phyloP scores from a whole-genome alignment of 257 asterid genomes.

The Haberlea rhodopensis region DNA sequence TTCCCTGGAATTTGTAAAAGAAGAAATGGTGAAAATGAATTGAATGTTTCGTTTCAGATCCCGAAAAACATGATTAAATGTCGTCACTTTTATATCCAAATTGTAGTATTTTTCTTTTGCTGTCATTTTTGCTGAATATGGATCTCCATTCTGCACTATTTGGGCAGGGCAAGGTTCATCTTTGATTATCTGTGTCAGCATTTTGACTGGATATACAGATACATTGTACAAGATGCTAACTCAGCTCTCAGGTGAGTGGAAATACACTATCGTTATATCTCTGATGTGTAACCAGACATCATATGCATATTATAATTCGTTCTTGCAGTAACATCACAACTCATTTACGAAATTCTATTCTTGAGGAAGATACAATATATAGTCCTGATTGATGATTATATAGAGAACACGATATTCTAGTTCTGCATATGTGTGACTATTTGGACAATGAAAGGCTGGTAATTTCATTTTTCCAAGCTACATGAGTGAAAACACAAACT shows the following conservation, averaged over 20 bases:
- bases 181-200: constrained; percentile 84
- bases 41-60: not conserved
- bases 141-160: constrained; percentile 25
- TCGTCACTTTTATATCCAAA: not conserved
- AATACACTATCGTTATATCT: constrained; percentile 4
- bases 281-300: not conserved
- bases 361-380: not conserved
- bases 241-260: constrained; percentile 71
- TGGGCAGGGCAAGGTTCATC: constrained; percentile 96
- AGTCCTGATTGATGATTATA: not conserved
- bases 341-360: constrained; percentile 9
- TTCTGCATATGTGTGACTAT: not conserved
- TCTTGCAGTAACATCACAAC: constrained; percentile 7
- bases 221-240: constrained; percentile 86
- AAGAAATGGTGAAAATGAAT: constrained; percentile 6
- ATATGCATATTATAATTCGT: constrained; percentile 2
- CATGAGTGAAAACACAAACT: not conserved
- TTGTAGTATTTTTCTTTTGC: constrained; percentile 13
- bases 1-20: constrained; percentile 1
- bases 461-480: not conserved
- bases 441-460: no score
- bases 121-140: constrained; percentile 15
- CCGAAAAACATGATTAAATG: constrained; percentile 8
- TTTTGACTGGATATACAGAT: constrained; percentile 94
- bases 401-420: not conserved